Evolutionary conservation across 2,329 filamentous ascomycete species (phyloP).

Genomic region (Penicillium griseofulvum): DNA sequence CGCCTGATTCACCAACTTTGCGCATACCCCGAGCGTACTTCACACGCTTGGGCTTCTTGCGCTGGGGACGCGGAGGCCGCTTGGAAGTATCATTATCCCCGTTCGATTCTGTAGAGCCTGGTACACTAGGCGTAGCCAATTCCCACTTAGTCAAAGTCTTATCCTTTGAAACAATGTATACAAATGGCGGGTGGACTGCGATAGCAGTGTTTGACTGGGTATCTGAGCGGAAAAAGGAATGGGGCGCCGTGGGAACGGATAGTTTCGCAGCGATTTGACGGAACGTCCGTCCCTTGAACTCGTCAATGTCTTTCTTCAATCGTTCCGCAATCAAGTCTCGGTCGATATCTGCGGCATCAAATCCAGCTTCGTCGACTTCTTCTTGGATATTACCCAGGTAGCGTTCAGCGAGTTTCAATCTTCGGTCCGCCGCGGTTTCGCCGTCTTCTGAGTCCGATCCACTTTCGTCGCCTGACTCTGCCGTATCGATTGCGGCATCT

Average conservation of each 20-base stretch:
- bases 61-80: slow-evolving; percentile 53
- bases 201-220: slow-evolving; percentile 75
- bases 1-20: slow-evolving; percentile 38
- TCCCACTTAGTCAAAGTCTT: slow-evolving; percentile 84
- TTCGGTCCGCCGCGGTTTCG: slow-evolving; percentile 86
- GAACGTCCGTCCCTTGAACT: slow-evolving; percentile 87
- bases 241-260: slow-evolving; percentile 64
- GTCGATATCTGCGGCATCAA: slow-evolving; percentile 92
- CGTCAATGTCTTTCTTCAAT: slow-evolving; percentile 86
- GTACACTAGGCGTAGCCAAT: slow-evolving; percentile 54
- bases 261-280: slow-evolving; percentile 72
- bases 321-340: slow-evolving; percentile 86
- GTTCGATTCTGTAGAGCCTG: slow-evolving; percentile 52
- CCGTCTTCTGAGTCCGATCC: slow-evolving; percentile 68
- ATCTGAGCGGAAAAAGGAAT: slow-evolving; percentile 75
- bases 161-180: slow-evolving; percentile 88
- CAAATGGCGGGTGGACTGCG: slow-evolving; percentile 73
- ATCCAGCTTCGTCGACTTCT: slow-evolving; percentile 79
- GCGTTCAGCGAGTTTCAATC: slow-evolving; percentile 81
- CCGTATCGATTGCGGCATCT: slow-evolving; percentile 48
- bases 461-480: slow-evolving; percentile 49
- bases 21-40: slow-evolving; percentile 50
- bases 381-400: slow-evolving; percentile 88
- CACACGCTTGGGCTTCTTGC: slow-evolving; percentile 46
- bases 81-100: slow-evolving; percentile 61